Evolutionary conservation across 441 rosid genomes (phyloP), one percentile per base, ranked within the genome.

Genomic region (Pelargonium exstipulatum): DNA sequence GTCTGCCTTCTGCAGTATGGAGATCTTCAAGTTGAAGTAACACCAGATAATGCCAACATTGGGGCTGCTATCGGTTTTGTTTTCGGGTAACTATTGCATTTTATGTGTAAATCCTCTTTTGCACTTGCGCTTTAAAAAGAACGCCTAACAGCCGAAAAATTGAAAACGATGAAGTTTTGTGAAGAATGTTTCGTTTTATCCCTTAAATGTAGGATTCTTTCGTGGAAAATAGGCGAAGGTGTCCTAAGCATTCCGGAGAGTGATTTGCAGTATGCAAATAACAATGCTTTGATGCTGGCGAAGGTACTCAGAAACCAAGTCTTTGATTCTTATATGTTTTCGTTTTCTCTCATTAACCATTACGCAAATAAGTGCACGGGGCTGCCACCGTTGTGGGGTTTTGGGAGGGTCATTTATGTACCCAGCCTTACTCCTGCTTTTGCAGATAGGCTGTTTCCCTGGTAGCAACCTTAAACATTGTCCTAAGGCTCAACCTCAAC

Each of bases 191-290:
- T 32, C 0, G 5, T 4, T 32, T 0, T 32, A 3, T 4, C 37
- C 37, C 37, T 32, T 32, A 68, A 73, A 71, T 74, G 74, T 75
- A 94, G 97, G 79, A 79, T 85, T 68, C 86, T 94, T 76, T 89
- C 96, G 37, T 94, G 95, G 98, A 78, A 84, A 79, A 77, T 91
- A 53, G 86, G 78, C 76, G 92, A 86, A 73, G 96, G 98, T 60
- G 64, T 94, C 58, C 96, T 85, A 79, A 85, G 69, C 81, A 79
- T 71, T 77, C 96, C 96, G 8, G 96, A 91, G 78, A 85, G 84
- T 80, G 91, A 97, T 69, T 67, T 93, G 76, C 85, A 91, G 78
- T 91, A 89, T 78, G 91, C 97, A 69, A 93, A 89, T 76, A 93
- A 93, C 76, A 93, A 91, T 79, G 98, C 98, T 16, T 74, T 89